phyloP scores from a whole-genome alignment of 805 yeast genomes.

The Metschnikowia peoriensis region DNA sequence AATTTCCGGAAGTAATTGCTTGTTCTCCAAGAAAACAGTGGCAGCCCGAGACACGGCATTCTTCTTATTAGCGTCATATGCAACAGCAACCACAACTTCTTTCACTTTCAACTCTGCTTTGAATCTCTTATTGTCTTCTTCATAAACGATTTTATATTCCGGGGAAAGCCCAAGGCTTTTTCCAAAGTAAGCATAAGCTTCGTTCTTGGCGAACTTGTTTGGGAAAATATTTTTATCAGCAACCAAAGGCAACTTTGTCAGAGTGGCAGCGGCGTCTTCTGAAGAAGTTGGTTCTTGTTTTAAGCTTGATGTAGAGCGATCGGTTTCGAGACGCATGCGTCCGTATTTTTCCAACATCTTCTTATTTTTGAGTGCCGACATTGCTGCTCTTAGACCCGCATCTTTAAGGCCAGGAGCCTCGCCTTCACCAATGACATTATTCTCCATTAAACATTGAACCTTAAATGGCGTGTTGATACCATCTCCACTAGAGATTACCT shows the following conservation, averaged over 20 bases:
- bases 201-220: constrained; percentile 36
- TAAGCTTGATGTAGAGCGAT: constrained; percentile 16
- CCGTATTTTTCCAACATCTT: constrained; percentile 63
- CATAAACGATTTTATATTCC: constrained; percentile 27
- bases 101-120: constrained; percentile 31
- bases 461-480: constrained; percentile 50
- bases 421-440: constrained; percentile 70
- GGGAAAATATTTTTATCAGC: constrained; percentile 29
- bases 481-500: constrained; percentile 44
- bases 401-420: constrained; percentile 64
- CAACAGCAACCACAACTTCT: constrained; percentile 29
- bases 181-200: constrained; percentile 38
- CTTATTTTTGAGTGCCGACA: constrained; percentile 64
- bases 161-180: constrained; percentile 35
- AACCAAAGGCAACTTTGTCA: constrained; percentile 25
- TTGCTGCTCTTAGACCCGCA: constrained; percentile 86
- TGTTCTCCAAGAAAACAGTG: constrained; percentile 30
- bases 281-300: neutral
- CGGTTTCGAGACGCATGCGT: constrained; percentile 42
- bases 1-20: constrained; percentile 18
- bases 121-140: constrained; percentile 22
- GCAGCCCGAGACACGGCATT: constrained; percentile 43
- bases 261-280: neutral
- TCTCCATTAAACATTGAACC: constrained; percentile 66
- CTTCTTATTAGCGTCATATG: constrained; percentile 36